Evolutionary conservation across 768 basidiomycete species (phyloP).

Genomic region (Pholiota molesta): DNA sequence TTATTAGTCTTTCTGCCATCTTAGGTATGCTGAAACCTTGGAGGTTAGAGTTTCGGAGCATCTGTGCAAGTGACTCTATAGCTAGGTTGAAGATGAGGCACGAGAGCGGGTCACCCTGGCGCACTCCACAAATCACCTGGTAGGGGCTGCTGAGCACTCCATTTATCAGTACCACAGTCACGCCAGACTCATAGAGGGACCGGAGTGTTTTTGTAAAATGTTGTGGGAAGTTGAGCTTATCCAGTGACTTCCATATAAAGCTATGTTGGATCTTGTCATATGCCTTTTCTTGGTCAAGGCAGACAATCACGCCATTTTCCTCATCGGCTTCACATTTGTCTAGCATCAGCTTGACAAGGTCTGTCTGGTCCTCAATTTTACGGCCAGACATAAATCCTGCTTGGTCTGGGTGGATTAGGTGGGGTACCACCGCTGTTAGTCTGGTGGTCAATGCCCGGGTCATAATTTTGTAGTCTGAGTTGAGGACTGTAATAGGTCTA

Average conservation of each 20-base stretch:
- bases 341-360: constrained; percentile 30
- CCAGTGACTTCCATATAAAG: constrained; percentile 31
- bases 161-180: no score
- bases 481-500: constrained; percentile 38
- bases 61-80: no score
- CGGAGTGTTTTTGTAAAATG: constrained; percentile 30
- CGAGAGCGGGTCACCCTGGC: no score
- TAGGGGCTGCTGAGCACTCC: no score
- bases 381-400: constrained; percentile 40
- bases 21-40: no score
- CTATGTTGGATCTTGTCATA: constrained; percentile 37
- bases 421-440: constrained; percentile 9
- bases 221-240: constrained; percentile 25
- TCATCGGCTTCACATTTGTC: constrained; percentile 25
- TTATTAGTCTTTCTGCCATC: no score
- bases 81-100: no score
- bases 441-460: constrained; percentile 28
- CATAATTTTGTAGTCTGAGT: constrained; percentile 39
- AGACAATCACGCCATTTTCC: constrained; percentile 28
- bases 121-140: no score
- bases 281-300: constrained; percentile 41
- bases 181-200: constrained; percentile 34
- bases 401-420: constrained; percentile 31
- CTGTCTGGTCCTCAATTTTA: constrained; percentile 34
- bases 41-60: no score